These are phyloP conservation scores for Debaryomyces tyrocola DNA, from an alignment of 805 yeast species.

Conservation along the genomic window DNA sequence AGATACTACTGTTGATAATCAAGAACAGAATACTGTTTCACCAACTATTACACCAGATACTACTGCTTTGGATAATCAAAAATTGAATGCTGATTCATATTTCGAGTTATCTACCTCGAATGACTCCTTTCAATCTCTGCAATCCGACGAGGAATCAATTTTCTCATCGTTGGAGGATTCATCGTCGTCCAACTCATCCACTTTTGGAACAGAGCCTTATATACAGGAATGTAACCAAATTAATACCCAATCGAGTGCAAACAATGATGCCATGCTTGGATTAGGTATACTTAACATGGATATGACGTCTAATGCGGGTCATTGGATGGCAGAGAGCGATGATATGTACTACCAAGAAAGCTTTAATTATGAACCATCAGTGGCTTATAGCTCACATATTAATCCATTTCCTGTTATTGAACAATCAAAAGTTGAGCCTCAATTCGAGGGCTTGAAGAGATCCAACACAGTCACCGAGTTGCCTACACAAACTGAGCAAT, in stretches of 20 bases:
- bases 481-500: background rate
- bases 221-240: conserved; percentile 7
- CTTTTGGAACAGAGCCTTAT: conserved; percentile 7
- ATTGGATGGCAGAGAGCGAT: background rate
- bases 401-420: background rate
- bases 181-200: conserved; percentile 2
- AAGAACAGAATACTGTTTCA: background rate
- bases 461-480: background rate
- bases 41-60: conserved; percentile 6
- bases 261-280: conserved; percentile 18
- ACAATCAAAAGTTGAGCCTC: background rate
- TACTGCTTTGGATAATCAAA: conserved; percentile 1
- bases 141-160: conserved; percentile 19
- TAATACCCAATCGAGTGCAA: conserved; percentile 6
- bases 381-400: background rate
- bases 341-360: background rate
- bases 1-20: background rate
- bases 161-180: conserved; percentile 12
- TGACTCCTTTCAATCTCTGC: conserved; percentile 16
- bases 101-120: background rate
- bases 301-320: conserved; percentile 6
- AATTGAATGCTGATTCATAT: background rate
- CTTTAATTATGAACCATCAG: background rate
- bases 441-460: background rate
- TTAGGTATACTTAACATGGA: conserved; percentile 31